Conservation (phyloP, 192 early-diverging fungal genomes). For the Coemansia sp. region DNA sequence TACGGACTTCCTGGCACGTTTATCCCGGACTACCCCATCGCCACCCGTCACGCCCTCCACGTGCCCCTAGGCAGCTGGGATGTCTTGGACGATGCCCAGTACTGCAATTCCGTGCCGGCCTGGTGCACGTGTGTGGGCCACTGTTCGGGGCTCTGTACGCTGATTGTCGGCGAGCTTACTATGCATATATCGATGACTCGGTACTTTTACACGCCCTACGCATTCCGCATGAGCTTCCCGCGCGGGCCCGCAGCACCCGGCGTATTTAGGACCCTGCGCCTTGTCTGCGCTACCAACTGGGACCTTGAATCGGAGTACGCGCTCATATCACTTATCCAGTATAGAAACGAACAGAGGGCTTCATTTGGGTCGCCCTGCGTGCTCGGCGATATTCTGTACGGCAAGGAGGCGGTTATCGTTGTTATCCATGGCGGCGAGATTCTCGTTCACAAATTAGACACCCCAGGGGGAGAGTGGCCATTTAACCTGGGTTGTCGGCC, state of each 20-base stretch:
- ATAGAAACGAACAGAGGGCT: neutral
- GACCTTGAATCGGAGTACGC: neutral
- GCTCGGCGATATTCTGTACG: conserved; percentile 11
- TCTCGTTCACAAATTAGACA: neutral
- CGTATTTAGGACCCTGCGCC: neutral
- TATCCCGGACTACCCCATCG: neutral
- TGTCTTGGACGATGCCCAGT: neutral
- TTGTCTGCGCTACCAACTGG: neutral
- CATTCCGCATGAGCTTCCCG: conserved; percentile 8
- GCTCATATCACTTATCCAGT: neutral
- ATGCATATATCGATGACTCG: conserved; percentile 8
- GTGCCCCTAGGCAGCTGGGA: neutral
- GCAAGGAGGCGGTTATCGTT: neutral
- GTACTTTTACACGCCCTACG: conserved; percentile 12
- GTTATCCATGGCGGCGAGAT: conserved; percentile 11
- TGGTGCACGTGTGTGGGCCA: conserved; percentile 28
- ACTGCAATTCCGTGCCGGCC: conserved; percentile 21
- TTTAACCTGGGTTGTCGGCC: neutral
- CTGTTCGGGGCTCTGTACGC: conserved; percentile 36
- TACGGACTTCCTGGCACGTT: neutral
- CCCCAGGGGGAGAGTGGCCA: neutral
- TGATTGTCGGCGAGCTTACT: conserved; percentile 28
- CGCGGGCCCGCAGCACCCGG: neutral
- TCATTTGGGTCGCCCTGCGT: neutral
- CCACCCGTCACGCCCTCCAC: neutral